These are phyloP conservation scores for Mucor mucedo DNA, from an alignment of 371 early-diverging fungal species.

Conservation along the genomic window DNA sequence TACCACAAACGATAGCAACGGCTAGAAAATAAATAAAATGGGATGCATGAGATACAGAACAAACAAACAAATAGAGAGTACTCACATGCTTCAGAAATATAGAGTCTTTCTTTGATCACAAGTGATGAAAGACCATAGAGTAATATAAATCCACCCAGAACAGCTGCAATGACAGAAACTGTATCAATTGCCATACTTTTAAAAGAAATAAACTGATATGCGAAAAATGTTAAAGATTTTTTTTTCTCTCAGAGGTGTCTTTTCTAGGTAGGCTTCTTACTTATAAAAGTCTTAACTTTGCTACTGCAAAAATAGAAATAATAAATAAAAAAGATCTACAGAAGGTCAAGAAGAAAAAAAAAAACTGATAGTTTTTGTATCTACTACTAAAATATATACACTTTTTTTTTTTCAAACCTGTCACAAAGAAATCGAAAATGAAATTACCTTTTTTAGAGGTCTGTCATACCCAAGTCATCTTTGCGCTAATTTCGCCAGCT, in stretches of 20 bases:
- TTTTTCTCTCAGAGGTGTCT: no score
- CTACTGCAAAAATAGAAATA: no score
- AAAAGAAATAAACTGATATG: no score
- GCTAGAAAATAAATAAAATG: slow-evolving; percentile 35
- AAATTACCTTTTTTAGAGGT: slow-evolving; percentile 1
- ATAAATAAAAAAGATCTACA: neutral
- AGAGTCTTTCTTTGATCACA: slow-evolving; percentile 87
- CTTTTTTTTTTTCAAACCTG: slow-evolving; percentile 9
- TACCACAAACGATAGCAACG: slow-evolving; percentile 84
- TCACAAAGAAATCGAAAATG: slow-evolving; percentile 3
- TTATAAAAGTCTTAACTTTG: no score
- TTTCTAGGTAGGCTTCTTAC: no score
- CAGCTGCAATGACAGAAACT: slow-evolving; percentile 34
- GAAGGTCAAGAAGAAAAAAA: slow-evolving; percentile 1
- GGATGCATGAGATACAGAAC: no score
- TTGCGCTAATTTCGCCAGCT: slow-evolving; percentile 27
- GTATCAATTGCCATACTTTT: slow-evolving; percentile 5
- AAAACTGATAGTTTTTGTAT: no score
- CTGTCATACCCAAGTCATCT: neutral
- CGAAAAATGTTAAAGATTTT: no score
- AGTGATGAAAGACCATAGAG: slow-evolving; percentile 85
- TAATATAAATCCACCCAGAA: slow-evolving; percentile 85
- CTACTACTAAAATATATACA: neutral
- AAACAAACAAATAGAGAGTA: neutral
- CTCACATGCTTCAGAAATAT: slow-evolving; percentile 87